Conservation (phyloP, 352 stramenopile species). For the Chrysophaeum taylorii region DNA sequence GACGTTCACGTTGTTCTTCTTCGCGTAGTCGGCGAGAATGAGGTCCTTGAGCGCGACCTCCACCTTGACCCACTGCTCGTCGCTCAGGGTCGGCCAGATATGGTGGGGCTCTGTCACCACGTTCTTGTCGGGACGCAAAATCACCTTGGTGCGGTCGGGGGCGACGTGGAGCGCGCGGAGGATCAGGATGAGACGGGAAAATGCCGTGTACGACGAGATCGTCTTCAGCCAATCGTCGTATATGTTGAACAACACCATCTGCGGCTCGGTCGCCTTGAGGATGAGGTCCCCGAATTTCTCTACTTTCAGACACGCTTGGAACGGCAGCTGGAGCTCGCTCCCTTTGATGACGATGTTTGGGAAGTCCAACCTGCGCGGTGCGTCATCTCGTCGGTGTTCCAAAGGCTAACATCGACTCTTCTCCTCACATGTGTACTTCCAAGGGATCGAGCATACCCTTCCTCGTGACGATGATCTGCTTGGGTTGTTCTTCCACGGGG, state of each 20-base stretch:
- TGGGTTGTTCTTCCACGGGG: constrained; percentile 97
- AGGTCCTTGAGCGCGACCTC: constrained; percentile 98
- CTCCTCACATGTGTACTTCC: constrained; percentile 57
- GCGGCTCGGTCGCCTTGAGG: constrained; percentile 94
- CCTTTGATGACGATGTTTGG: constrained; percentile 99
- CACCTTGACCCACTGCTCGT: constrained; percentile 99
- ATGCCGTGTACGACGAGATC: constrained; percentile 99
- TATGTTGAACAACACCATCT: constrained; percentile 99
- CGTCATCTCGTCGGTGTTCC: neutral
- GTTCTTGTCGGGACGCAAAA: constrained; percentile 92
- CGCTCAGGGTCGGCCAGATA: constrained; percentile 95
- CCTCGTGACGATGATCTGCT: constrained; percentile 99
- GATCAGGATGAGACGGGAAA: constrained; percentile 98
- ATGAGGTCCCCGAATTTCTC: constrained; percentile 99
- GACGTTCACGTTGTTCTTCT: constrained; percentile 99
- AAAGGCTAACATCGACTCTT: neutral
- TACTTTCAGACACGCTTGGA: constrained; percentile 97
- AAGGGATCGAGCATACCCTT: constrained; percentile 99
- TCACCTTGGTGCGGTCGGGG: constrained; percentile 69
- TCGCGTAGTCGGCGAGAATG: constrained; percentile 97
- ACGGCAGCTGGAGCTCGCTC: constrained; percentile 96
- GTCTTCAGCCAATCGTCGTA: constrained; percentile 99
- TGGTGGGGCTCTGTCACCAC: constrained; percentile 98
- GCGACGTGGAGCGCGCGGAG: constrained; percentile 94
- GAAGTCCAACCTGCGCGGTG: constrained; percentile 80